These are phyloP conservation scores for Lepidium africanum DNA, from an alignment of 345 rosid species.

Conservation along the genomic window DNA sequence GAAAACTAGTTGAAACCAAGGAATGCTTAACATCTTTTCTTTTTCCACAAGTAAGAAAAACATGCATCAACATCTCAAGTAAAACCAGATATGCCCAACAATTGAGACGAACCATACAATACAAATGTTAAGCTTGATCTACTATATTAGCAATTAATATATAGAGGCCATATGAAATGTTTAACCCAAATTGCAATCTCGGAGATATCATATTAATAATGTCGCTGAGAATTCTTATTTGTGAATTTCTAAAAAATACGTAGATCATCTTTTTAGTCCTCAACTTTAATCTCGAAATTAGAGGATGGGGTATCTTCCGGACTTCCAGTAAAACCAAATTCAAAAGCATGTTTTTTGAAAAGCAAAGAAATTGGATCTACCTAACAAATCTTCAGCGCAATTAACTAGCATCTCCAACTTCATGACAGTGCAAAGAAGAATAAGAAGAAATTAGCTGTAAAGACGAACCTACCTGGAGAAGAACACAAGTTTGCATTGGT, in stretches of 20 bases:
- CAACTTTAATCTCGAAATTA: not conserved
- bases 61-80: not conserved
- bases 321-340: not conserved
- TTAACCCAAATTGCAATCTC: not conserved
- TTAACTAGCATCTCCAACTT: not conserved
- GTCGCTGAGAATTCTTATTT: not conserved
- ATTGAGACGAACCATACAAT: not conserved
- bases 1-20: not conserved
- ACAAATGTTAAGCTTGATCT: not conserved
- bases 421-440: not conserved
- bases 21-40: not conserved
- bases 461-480: conserved; percentile 36
- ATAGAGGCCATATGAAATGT: not conserved
- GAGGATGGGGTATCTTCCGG: not conserved
- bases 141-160: not conserved
- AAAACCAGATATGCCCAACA: not conserved
- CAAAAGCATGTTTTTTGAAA: not conserved
- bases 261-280: not conserved
- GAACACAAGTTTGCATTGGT: conserved; percentile 3
- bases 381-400: not conserved
- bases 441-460: conserved; percentile 17
- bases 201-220: not conserved
- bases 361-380: conserved; percentile 6
- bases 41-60: not conserved
- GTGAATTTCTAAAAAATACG: not conserved